Base-by-base conservation (phyloP, 768 basidiomycete genomes). In the Erythrobasidium yunnanense region DNA sequence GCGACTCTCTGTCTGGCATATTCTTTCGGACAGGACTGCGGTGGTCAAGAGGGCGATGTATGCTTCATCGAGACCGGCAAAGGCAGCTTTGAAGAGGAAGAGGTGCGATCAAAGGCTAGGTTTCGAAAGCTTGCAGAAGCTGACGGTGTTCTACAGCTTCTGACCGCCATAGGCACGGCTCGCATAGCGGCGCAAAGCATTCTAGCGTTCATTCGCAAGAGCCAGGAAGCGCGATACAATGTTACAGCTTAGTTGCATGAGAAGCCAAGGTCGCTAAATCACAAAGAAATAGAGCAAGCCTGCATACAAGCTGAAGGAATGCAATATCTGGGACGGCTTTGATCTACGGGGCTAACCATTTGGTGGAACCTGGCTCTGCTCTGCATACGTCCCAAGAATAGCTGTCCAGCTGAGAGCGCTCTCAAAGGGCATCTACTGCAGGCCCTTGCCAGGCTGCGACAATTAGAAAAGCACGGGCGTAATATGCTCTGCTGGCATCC, bases 201-300 rank as follows among this genome's bases (percentile, higher is more conserved):
- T 7, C 32, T 68, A 11, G 70, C 57, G 18, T 73, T 73, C 42
- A 52, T 73, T 27, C 68, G 72, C 29, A 51, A 51, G 23, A 63
- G 56, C 23, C 67, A 71, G 23, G 70, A 71, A 52, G 52, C 50
- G 5, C 54, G 68, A 23, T 73, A 73, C 42, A 67, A 35, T 11
- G 35, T 4, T 3, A 20, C 4, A 13, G 42, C n/a, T n/a, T 6
- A 32, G 20, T 32, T 55, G 6, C 29, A 42, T 42, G 38, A 42
- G 38, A n/a, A 42, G 38, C 11, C 38, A 42, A n/a, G n/a, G n/a
- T 42, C 38, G 38, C 11, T n/a, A 42, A 42, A 42, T n/a, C 11
- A n/a, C n/a, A n/a, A n/a, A n/a, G n/a, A n/a, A n/a, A n/a, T n/a
- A n/a, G n/a, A n/a, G n/a, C n/a, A n/a, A n/a, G n/a, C n/a, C n/a